Base-by-base conservation (phyloP, 2,329 filamentous ascomycete species). In the Microsporum canis region DNA sequence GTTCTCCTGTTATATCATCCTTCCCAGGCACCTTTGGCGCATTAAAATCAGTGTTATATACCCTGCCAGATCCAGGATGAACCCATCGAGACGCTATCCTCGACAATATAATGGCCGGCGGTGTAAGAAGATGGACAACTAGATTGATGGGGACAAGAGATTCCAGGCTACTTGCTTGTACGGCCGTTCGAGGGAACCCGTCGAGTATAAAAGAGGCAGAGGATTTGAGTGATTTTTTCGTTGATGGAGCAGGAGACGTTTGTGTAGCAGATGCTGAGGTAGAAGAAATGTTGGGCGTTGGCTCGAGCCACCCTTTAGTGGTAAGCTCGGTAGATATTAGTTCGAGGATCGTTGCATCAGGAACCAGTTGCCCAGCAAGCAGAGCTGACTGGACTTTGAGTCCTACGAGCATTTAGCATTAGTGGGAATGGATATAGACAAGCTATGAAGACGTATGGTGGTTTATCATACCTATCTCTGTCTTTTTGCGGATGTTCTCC, bases 41-140 rank as follows among this genome's bases (percentile, higher is more conserved):
- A 71, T 97, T 91, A 78, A 96, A 99, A 0, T 86, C 86, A 1
- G 91, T 95, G 73, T 99, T 99, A 79, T 99, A 99, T 14, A 96
- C 88, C 33, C 94, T 83, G 1, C 94, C 94, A 0, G 90, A 95
- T 0, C 90, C 85, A 69, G 88, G 88, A 75, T 99, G 94, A 45
- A 96, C 87, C 91, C 91, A 96, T 61, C 94, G 87, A 58, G 90
- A 91, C 49, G 88, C 85, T 67, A 99, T 96, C 60, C 94, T 88
- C 67, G 91, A 85, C 66, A 97, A 82, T 63, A 99, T 91, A 63
- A 96, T 89, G 6, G 87, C 83, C 38, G 88, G 84, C 0, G 94
- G 94, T 0, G 92, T 97, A 70, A 87, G 82, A 67, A 97, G 80
- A 60, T 88, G 90, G 62, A 96, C 87, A 57, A 91, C 94, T 63